phyloP scores from a whole-genome alignment of 1,284 basidiomycete genomes.

The Austroboletus niveus region DNA sequence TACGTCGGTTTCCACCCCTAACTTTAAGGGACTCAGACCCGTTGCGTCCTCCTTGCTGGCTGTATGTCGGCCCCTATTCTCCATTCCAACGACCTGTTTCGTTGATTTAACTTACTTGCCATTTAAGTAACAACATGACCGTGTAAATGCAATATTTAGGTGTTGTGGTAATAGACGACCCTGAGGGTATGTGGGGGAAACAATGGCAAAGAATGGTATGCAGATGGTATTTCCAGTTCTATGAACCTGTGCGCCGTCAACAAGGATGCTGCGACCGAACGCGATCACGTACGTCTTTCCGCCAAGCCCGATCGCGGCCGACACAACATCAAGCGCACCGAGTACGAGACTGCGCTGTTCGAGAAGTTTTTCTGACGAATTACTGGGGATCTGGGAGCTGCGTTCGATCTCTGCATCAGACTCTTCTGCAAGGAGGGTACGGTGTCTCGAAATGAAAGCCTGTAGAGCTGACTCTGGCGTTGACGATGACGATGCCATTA shows the following conservation, averaged over 20 bases:
- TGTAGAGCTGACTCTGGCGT: no score
- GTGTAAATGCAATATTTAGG: constrained; percentile 21
- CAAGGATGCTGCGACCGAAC: background rate
- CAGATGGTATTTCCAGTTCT: constrained; percentile 81
- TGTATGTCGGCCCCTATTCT: no score
- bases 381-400: constrained; percentile 77
- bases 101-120: no score
- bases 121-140: no score
- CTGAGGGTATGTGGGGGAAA: constrained; percentile 88
- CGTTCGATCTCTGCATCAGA: constrained; percentile 82
- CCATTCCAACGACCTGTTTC: no score
- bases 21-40: no score
- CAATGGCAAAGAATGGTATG: constrained; percentile 67
- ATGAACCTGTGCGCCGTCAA: constrained; percentile 61
- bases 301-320: constrained; percentile 79
- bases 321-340: constrained; percentile 67
- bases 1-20: no score
- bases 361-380: constrained; percentile 80
- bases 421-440: constrained; percentile 40
- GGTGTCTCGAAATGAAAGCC: constrained; percentile 23
- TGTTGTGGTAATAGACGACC: constrained; percentile 34
- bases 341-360: constrained; percentile 87
- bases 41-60: no score
- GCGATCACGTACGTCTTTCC: constrained; percentile 75
- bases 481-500: no score